Conservation (phyloP, 148 eudicot species). For the Fagopyrum tataricum region DNA sequence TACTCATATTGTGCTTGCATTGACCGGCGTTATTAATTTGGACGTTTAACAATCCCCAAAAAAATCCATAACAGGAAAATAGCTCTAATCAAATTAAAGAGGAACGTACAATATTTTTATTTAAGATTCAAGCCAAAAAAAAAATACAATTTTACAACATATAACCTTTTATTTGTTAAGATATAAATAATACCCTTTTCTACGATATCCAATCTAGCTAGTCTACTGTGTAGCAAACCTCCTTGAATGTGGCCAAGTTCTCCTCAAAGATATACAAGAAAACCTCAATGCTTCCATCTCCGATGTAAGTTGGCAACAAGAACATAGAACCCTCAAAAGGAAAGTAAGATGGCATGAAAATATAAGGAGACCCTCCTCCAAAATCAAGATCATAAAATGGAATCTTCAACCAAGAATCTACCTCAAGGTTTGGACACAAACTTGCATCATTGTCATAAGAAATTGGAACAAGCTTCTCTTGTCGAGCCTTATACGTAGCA, state of each 20-base stretch:
- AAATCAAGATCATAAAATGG: conserved; percentile 13
- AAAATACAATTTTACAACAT: background rate
- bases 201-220: background rate
- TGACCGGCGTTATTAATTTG: too few species aligned
- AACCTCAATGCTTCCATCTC: conserved; percentile 16
- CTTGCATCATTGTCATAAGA: conserved; percentile 20
- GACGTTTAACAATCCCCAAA: background rate
- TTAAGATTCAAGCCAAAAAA: too few species aligned
- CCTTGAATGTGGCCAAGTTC: conserved; percentile 9
- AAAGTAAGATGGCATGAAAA: conserved; percentile 13
- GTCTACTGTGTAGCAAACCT: conserved; percentile 12
- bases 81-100: background rate
- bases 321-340: conserved; percentile 13
- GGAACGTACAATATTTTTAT: background rate
- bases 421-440: conserved; percentile 34
- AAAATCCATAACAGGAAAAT: background rate
- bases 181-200: background rate
- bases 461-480: conserved; percentile 27
- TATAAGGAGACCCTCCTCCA: conserved; percentile 14
- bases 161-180: background rate
- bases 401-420: conserved; percentile 27
- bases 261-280: conserved; percentile 6
- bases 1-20: too few species aligned
- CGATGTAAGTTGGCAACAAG: conserved; percentile 13
- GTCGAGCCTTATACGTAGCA: conserved; percentile 22